Base-by-base conservation (phyloP, 2,329 filamentous ascomycete genomes). In the Zymoseptoria pseudotritici region DNA sequence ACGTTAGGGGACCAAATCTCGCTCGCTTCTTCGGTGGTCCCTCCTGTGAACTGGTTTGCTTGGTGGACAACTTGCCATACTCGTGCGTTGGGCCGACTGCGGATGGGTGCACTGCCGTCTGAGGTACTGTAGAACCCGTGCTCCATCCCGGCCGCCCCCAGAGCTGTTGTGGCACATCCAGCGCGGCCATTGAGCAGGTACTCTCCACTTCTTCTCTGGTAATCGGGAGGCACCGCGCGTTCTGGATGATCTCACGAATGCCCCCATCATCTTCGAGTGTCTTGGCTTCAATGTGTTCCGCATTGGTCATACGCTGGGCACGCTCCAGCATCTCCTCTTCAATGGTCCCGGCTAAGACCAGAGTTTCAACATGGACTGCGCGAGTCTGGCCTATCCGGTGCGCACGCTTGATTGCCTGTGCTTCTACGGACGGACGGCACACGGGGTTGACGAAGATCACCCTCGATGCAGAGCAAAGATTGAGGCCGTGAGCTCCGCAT, bases 361-460 rank as follows among this genome's bases (percentile, higher is more conserved):
- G 77, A 0, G 91, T 97, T 75, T 97, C 91, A 0, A 96, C 92
- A 8, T 84, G 85, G 0, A 97, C 92, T 0, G 86, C 83, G 61
- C 83, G 86, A 0, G 77, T 86, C 72, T 97, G 92, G 10, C 91
- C 91, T 67, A 97, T 95, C 11, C 93, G 83, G 65, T 95, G 88
- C 0, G 89, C 91, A 70, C 93, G 86, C 61, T 95, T 96, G 63
- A 97, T 90, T 0, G 93, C 93, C 73, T 97, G 93, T 1, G 89
- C 91, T 72, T 96, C 90, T 0, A 96, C 82, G 64, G 89, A 79
- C 0, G 91, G 91, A 56, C 92, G 89, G 71, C 94, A 87, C 11
- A 96, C 90, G 0, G 93, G 92, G 64, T 88, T 93, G 58, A 96
- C 82, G 63, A 97, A 97, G 74, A 91, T 95, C 9, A 97, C 87